phyloP scores from a whole-genome alignment of 805 yeast species.

The Saturnispora ahearnii region DNA sequence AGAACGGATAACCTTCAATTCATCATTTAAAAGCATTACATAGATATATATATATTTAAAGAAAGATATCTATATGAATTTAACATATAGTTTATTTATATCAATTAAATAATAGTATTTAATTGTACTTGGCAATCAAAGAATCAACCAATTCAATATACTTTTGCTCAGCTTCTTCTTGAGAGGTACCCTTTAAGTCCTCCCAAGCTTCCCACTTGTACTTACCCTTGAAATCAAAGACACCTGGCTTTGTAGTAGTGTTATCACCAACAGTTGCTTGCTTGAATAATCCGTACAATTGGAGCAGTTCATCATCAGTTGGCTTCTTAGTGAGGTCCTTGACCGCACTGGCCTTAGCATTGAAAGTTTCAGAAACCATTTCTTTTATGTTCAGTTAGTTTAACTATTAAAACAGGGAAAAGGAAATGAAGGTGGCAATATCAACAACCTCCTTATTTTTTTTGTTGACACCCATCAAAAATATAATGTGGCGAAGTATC shows the following conservation, averaged over 20 bases:
- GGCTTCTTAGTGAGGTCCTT: conserved; percentile 70
- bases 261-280: conserved; percentile 98
- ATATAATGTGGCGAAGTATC: too few species aligned
- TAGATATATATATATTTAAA: background rate
- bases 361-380: conserved; percentile 31
- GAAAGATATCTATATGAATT: background rate
- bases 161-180: conserved; percentile 84
- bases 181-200: conserved; percentile 71
- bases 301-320: conserved; percentile 73
- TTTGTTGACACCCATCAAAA: too few species aligned
- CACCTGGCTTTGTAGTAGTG: conserved; percentile 77
- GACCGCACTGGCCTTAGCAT: conserved; percentile 65
- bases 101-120: background rate
- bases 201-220: conserved; percentile 98
- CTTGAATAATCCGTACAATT: conserved; percentile 87
- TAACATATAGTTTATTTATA: background rate
- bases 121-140: conserved; percentile 44
- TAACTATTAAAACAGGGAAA: background rate
- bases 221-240: conserved; percentile 89
- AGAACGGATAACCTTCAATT: background rate
- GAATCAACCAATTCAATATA: conserved; percentile 62
- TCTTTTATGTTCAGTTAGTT: background rate
- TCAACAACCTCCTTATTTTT: background rate
- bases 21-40: background rate
- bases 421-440: background rate